Base-by-base conservation (phyloP, 208 protist genomes). In the Herpetomonas samuelpessoai region DNA sequence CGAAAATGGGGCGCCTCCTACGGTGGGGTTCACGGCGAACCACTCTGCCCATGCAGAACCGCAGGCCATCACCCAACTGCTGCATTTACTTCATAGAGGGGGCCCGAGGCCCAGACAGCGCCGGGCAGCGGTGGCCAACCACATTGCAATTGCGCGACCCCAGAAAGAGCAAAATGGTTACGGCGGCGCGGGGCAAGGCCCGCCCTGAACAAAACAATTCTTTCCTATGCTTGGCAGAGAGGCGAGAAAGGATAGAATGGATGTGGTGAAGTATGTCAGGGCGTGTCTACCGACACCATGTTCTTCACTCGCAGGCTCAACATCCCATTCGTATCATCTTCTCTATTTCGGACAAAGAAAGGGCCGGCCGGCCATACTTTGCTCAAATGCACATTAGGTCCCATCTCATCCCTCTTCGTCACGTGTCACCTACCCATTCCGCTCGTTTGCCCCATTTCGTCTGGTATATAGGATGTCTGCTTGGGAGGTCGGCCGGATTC, bases 141-240 rank as follows among this genome's bases (percentile, higher is more conserved):
- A 55, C 54, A 25, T 41, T 24, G 44, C 50, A 2, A 55, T 47
- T 29, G 47, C 60, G 24, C 6, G n/a, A 3, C 26, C 45, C 2
- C 61, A 66, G 30, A 26, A 31, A 10, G 59, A 48, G 30, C 16
- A 49, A 14, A 66, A 45, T 30, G 45, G 61, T 6, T 66, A 66
- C 26, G 49, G 52, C 1, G 45, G 62, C 3, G 35, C 50, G 7
- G 41, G 62, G 2, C 26, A 52, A 52, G 50, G 62, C 7, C 49
- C 12, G n/a, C 1, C 9, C n/a, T 24, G 49, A 4, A 67, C 58
- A 29, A 29, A 19, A 4, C 35, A 61, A 1, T 61, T 53, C 28
- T n/a, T n/a, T n/a, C n/a, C n/a, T n/a, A n/a, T n/a, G n/a, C n/a
- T n/a, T n/a, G n/a, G n/a, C n/a, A n/a, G n/a, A n/a, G n/a, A n/a